A percentile compares a stretch with the other conserved stretches of the same genome.
Evolutionary conservation across 2,329 filamentous ascomycete genomes (phyloP).

Genomic region (Catunica adiposa): DNA sequence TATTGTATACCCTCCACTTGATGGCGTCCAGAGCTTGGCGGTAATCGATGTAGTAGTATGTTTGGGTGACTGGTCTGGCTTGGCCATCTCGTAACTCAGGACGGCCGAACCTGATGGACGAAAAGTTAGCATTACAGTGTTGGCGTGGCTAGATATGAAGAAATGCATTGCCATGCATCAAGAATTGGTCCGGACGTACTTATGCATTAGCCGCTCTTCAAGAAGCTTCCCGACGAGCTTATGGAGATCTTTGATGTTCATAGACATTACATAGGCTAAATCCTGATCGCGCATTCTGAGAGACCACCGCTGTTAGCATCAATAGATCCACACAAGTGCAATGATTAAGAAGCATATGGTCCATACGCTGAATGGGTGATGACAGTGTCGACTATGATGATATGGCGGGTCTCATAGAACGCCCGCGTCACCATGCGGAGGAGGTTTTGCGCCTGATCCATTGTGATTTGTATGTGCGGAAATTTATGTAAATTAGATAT

Average conservation of each 20-base stretch:
- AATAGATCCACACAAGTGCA: too few species aligned
- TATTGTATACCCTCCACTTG: conserved; percentile 80
- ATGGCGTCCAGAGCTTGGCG: conserved; percentile 88
- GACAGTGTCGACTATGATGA: conserved; percentile 72
- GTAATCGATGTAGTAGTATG: conserved; percentile 96
- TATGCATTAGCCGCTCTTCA: conserved; percentile 54
- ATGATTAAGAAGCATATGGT: conserved; percentile 19
- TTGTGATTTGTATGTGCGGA: conserved; percentile 16
- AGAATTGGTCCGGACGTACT: conserved; percentile 6
- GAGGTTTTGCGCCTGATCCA: conserved; percentile 52
- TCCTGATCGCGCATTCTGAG: conserved; percentile 70
- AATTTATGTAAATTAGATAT: background rate
- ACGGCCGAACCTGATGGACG: conserved; percentile 21
- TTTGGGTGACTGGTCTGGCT: conserved; percentile 64
- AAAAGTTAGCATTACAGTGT: too few species aligned
- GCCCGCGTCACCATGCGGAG: conserved; percentile 73
- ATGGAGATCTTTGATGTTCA: conserved; percentile 82
- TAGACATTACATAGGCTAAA: conserved; percentile 68
- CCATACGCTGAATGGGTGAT: conserved; percentile 65
- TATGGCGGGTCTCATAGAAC: conserved; percentile 73
- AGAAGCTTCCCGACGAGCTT: conserved; percentile 72
- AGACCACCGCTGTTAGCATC: too few species aligned
- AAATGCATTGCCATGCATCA: too few species aligned
- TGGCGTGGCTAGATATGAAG: too few species aligned
- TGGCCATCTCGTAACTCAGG: conserved; percentile 67